Evolutionary conservation across 352 stramenopile species (phyloP).

Genomic region (Discostella stelligera): DNA sequence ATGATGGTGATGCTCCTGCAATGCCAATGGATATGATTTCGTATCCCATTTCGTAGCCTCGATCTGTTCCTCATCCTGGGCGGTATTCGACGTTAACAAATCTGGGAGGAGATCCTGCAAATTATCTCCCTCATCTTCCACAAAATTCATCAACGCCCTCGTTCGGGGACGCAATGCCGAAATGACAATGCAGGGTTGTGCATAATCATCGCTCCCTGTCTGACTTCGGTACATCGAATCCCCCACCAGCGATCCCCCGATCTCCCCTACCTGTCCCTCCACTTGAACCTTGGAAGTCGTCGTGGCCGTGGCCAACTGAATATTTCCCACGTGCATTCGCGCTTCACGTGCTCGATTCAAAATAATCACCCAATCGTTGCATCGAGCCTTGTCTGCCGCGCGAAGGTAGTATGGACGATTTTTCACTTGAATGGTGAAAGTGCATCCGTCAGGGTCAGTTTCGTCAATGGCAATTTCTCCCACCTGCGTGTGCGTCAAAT

Average conservation of each 20-base stretch:
- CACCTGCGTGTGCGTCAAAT: slow-evolving; percentile 38
- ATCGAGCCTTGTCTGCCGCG: slow-evolving; percentile 66
- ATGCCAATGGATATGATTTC: background rate
- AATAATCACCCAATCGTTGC: slow-evolving; percentile 82
- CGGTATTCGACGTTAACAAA: slow-evolving; percentile 39
- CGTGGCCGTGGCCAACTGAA: slow-evolving; percentile 64
- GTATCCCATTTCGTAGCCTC: slow-evolving; percentile 47
- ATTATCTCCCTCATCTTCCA: slow-evolving; percentile 5
- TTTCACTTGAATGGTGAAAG: slow-evolving; percentile 80
- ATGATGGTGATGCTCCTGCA: slow-evolving; percentile 18
- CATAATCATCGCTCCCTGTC: slow-evolving; percentile 44
- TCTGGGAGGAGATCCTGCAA: slow-evolving; percentile 33
- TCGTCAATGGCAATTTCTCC: slow-evolving; percentile 63
- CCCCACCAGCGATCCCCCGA: background rate
- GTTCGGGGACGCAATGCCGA: slow-evolving; percentile 70
- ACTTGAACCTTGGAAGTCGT: background rate
- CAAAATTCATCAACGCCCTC: slow-evolving; percentile 45
- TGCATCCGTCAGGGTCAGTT: slow-evolving; percentile 61
- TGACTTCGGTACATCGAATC: slow-evolving; percentile 39
- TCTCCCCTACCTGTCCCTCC: no score
- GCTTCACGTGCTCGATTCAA: slow-evolving; percentile 78
- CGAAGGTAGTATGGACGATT: slow-evolving; percentile 74
- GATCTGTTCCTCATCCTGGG: slow-evolving; percentile 49
- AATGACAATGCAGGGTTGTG: slow-evolving; percentile 68
- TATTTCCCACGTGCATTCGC: slow-evolving; percentile 69